Evolutionary conservation across 2,329 filamentous ascomycete species (phyloP), one percentile per base, ranked within the genome.

Genomic region (Verticillium albo-atrum): DNA sequence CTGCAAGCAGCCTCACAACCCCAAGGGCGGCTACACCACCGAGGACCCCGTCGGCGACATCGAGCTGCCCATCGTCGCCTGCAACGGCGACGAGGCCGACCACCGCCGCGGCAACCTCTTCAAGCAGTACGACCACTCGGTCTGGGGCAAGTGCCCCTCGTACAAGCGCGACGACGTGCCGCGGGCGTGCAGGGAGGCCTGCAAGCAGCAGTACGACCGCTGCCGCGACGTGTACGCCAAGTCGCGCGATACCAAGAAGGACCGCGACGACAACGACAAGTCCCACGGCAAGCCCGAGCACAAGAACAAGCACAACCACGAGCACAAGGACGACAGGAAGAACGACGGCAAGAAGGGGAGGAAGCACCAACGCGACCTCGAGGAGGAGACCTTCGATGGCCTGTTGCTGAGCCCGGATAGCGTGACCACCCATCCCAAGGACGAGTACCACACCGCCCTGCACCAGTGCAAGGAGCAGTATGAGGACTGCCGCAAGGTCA

Each of bases 21-120:
- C 83, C 65, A 80, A 82, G 68, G 83, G 81, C 65, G 86, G 85
- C 56, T 94, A 92, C 68, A 85, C 84, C 1, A 86, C 88, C 2
- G 84, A 88, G 34, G 86, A 76, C 56, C 77, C 80, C 2, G 79
- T 84, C 17, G 82, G 80, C 55, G 77, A 74, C 61, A 83, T 85
- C 57, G 71, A 74, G 25, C 71, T 85, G 57, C 82, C 82, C 52
- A 70, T 82, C 58, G 75, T 85, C 30, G 79, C 77, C 26, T 85
- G 82, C 75, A 85, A 84, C 70, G 81, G 84, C 64, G 64, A 79
- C 50, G 67, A 72, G 60, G 60, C 62, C 7, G 78, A 83, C 63
- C 79, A 74, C 64, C 62, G 64, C 27, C 26, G 64, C 9, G 64
- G 64, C 57, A 77, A 78, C 63, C 75, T 75, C n/a, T 83, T 82